Conservation (phyloP, 2,329 filamentous ascomycete species). For the Bisporella sp. region DNA sequence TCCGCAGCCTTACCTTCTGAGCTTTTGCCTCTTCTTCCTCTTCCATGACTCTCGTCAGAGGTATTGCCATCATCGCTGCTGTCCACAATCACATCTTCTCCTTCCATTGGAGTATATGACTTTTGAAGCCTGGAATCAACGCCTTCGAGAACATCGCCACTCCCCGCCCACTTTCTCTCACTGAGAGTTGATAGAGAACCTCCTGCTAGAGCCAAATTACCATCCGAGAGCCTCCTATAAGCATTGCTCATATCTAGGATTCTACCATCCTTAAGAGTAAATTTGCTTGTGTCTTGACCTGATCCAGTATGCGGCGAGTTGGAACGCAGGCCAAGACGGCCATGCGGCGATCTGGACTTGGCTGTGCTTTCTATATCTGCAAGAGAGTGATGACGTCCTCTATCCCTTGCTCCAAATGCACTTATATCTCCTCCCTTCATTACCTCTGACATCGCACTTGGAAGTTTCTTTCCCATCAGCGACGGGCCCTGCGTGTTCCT, state of each 20-base stretch:
- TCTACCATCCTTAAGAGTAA: conserved; percentile 53
- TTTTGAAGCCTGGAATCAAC: conserved; percentile 21
- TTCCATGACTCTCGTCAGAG: conserved; percentile 59
- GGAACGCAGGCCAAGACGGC: conserved; percentile 21
- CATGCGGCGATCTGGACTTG: conserved; percentile 26
- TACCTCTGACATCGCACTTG: conserved; percentile 44
- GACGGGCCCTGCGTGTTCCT: conserved; percentile 37
- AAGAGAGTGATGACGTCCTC: conserved; percentile 20
- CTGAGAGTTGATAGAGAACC: conserved; percentile 49
- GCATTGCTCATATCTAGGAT: conserved; percentile 62
- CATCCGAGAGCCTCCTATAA: conserved; percentile 66
- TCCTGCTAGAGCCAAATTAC: conserved; percentile 56
- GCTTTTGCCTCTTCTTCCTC: conserved; percentile 39
- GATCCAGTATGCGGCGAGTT: conserved; percentile 18
- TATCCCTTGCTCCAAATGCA: conserved; percentile 26
- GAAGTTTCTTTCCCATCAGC: conserved; percentile 33
- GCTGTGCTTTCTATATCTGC: conserved; percentile 10
- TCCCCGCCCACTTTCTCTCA: conserved; percentile 16
- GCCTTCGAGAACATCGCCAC: conserved; percentile 9
- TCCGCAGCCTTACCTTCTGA: conserved; percentile 28
- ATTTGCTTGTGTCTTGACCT: conserved; percentile 25
- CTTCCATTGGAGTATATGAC: conserved; percentile 20
- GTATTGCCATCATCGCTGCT: conserved; percentile 32
- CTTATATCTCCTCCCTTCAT: conserved; percentile 46
- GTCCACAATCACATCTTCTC: conserved; percentile 20